phyloP scores from a whole-genome alignment of 2,329 filamentous ascomycete genomes.

The Furcasterigmium sp. region DNA sequence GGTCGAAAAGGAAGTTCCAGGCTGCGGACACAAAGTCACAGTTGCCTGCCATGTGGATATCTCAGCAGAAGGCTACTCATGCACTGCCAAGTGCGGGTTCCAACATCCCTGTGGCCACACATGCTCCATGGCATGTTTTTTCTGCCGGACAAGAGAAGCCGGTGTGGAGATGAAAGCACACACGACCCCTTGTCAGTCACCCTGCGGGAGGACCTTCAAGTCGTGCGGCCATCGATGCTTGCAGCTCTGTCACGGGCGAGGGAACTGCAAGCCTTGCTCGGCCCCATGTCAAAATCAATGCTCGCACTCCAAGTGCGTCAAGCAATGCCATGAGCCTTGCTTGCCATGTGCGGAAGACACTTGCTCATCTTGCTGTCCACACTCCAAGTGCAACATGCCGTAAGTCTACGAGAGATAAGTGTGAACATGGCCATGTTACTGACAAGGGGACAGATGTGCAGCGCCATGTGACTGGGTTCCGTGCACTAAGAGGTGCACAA shows the following conservation, averaged over 20 bases:
- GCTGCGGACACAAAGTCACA: conserved; percentile 48
- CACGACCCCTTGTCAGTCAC: too few species aligned
- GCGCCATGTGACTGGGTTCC: conserved; percentile 64
- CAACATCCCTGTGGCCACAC: conserved; percentile 51
- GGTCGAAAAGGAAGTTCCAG: conserved; percentile 43
- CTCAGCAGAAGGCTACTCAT: conserved; percentile 32
- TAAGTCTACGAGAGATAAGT: too few species aligned
- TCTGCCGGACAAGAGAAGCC: conserved; percentile 35
- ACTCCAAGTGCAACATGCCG: conserved; percentile 45
- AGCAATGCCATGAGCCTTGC: conserved; percentile 55
- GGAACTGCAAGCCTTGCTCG: conserved; percentile 41
- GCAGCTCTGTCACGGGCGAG: conserved; percentile 43
- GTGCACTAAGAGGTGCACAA: conserved; percentile 54
- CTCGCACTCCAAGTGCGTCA: conserved; percentile 49
- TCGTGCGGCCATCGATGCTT: conserved; percentile 54
- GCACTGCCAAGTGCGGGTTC: conserved; percentile 38
- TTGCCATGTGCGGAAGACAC: conserved; percentile 49
- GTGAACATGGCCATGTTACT: too few species aligned
- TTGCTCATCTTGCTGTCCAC: conserved; percentile 52
- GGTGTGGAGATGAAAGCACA: too few species aligned
- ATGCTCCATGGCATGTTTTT: conserved; percentile 43
- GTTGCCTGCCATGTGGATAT: conserved; percentile 48
- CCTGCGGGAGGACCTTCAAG: conserved; percentile 26
- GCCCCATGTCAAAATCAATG: conserved; percentile 50
- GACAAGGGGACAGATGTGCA: too few species aligned